A percentile compares a stretch with the other conserved stretches of the same genome.
These are phyloP conservation scores for Sextonia rubra DNA, from an alignment of 164 flowering plant species.

Conservation along the genomic window DNA sequence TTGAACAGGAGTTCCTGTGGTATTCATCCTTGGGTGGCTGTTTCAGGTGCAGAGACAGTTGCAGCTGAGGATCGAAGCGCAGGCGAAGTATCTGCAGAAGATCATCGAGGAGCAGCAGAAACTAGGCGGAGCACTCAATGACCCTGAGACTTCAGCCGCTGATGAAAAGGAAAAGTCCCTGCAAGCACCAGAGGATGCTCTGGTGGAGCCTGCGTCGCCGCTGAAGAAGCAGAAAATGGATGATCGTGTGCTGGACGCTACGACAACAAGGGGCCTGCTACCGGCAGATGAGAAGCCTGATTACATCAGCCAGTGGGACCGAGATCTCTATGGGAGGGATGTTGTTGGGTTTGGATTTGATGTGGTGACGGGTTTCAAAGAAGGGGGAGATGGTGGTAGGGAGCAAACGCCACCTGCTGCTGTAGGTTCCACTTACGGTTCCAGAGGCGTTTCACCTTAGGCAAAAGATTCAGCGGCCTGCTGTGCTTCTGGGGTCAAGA, in stretches of 20 bases:
- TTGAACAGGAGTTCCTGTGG: background rate
- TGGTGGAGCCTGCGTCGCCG: conserved; percentile 22
- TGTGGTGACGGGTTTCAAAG: conserved; percentile 18
- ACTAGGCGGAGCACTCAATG: conserved; percentile 42
- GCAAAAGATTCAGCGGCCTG: background rate
- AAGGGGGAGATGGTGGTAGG: conserved; percentile 11
- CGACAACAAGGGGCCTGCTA: background rate
- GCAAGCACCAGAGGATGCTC: conserved; percentile 18
- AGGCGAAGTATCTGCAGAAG: conserved; percentile 69
- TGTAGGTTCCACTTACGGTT: conserved; percentile 3
- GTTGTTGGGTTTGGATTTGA: conserved; percentile 23
- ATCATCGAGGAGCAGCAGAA: conserved; percentile 74
- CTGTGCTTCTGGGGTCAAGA: background rate
- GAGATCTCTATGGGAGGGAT: conserved; percentile 20
- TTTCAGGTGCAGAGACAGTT: conserved; percentile 64
- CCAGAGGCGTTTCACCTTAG: conserved; percentile 6
- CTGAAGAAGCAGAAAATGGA: conserved; percentile 36
- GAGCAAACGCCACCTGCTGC: conserved; percentile 5
- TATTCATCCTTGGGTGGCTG: background rate
- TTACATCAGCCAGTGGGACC: conserved; percentile 27
- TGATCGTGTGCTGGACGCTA: conserved; percentile 13
- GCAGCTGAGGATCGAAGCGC: conserved; percentile 76
- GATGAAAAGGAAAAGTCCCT: conserved; percentile 28
- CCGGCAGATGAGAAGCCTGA: conserved; percentile 21
- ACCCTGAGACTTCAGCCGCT: conserved; percentile 21